Base-by-base conservation (phyloP, 2,329 filamentous ascomycete genomes). In the Sporothrix pallida region DNA sequence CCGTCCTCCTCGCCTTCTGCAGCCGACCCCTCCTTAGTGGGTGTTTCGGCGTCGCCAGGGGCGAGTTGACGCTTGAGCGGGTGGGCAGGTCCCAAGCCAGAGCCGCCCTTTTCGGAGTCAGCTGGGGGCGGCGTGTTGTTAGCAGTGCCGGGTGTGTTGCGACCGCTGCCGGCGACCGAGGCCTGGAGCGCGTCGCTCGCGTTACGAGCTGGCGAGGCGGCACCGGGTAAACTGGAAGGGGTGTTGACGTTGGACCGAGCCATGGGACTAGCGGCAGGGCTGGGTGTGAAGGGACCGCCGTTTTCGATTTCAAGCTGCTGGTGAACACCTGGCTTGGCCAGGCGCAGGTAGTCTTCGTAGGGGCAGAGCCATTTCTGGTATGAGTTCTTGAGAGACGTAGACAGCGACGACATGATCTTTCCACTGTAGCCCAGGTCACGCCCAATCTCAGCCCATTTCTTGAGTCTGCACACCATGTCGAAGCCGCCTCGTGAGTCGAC, bases 391-490 rank as follows among this genome's bases (percentile, higher is more conserved):
- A 99, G 87, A 5, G 96, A 98, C 0, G 96, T 99, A 6, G 96
- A 99, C 65, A 99, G 85, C 9, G 96, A 98, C 2, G 95, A 98
- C 96, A 99, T 99, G 76, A 99, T 99, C 85, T 99, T 99, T 80
- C 96, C 96, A 80, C 95, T 98, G 83, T 99, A 99, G 72, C 96
- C 96, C 67, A 99, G 85, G 81, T 98, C 96, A 79, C 96, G 91
- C 48, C 96, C 96, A 78, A 99, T 98, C 82, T 99, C 96, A 17
- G 96, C 96, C 96, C 96, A 99, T 84, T 98, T 98, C 84, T 99
- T 99, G 73, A 92, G 88, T 83, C 97, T 98, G 87, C 96, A 99
- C 62, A 99, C 96, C 80, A 93, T 93, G 72, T 98, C 95, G 78
- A 99, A 99, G 2, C 96, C 96, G 65, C 96, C 96, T 75, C 96